Evolutionary conservation across 805 yeast genomes (phyloP).

Genomic region (Sugiyamaella floridensis): DNA sequence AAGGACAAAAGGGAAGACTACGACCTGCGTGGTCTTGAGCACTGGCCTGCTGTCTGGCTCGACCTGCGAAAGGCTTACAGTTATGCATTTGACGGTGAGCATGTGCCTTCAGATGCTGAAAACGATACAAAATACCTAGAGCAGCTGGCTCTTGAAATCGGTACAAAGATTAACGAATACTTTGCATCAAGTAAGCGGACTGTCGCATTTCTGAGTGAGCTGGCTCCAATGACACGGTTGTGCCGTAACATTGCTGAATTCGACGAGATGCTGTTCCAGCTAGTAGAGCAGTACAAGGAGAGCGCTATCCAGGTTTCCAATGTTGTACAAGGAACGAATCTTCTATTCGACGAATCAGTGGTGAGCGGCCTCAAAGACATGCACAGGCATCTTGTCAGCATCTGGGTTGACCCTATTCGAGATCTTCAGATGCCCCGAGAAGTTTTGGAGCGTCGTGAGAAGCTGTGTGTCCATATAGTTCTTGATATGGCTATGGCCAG

Average conservation of each 20-base stretch:
- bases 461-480: background rate
- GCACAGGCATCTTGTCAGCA: background rate
- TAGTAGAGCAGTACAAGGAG: slow-evolving; percentile 1
- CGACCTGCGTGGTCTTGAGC: background rate
- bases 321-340: background rate
- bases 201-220: background rate
- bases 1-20: background rate
- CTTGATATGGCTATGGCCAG: background rate
- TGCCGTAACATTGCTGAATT: background rate
- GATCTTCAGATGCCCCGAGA: background rate
- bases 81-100: slow-evolving; percentile 6
- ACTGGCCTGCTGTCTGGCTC: background rate
- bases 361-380: background rate
- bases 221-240: background rate
- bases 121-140: background rate
- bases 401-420: background rate
- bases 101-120: background rate
- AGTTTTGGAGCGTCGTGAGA: background rate
- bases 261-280: slow-evolving; percentile 3
- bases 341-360: background rate
- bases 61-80: slow-evolving; percentile 8
- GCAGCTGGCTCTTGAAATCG: background rate
- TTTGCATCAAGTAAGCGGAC: background rate
- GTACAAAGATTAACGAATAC: background rate
- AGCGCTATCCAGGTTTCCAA: background rate